These are phyloP conservation scores for Exophiala mesophila DNA, from an alignment of 2,329 filamentous ascomycete species.

Conservation along the genomic window DNA sequence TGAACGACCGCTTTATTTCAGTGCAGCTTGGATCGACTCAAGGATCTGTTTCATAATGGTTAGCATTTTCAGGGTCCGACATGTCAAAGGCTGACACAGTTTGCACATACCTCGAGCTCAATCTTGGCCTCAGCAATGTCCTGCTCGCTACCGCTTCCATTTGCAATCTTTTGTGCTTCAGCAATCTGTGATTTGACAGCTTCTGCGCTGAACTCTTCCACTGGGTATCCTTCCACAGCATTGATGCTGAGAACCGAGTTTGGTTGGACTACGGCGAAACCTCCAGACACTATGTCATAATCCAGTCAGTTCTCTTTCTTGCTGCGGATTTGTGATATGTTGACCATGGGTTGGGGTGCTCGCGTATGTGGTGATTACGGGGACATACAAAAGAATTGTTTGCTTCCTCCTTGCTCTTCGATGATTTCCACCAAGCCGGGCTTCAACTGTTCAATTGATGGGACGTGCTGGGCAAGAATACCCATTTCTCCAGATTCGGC, in stretches of 20 bases:
- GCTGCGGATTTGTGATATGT: too few species aligned
- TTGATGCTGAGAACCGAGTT: conserved; percentile 96
- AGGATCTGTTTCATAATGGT: conserved; percentile 36
- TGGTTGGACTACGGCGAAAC: conserved; percentile 95
- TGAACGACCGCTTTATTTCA: conserved; percentile 38
- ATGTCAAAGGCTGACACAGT: too few species aligned
- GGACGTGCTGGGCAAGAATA: conserved; percentile 98
- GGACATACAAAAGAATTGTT: conserved; percentile 99
- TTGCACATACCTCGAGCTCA: conserved; percentile 79
- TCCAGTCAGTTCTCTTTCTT: too few species aligned
- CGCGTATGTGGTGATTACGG: too few species aligned
- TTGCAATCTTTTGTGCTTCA: conserved; percentile 92
- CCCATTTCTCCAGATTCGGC: conserved; percentile 99
- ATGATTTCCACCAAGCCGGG: conserved; percentile 92
- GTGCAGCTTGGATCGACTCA: conserved; percentile 45
- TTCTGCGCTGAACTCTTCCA: conserved; percentile 96
- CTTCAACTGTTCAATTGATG: conserved; percentile 98
- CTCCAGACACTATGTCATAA: conserved; percentile 70
- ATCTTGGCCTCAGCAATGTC: conserved; percentile 99
- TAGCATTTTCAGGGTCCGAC: not conserved
- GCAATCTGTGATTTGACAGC: conserved; percentile 83
- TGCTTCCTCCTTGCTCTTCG: conserved; percentile 80
- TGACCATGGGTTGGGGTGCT: too few species aligned
- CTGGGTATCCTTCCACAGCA: conserved; percentile 86
- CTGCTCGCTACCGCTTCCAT: conserved; percentile 86